Evolutionary conservation across 2,329 filamentous ascomycete species (phyloP), one percentile per base, ranked within the genome.

Genomic region (Nemania diffusa): DNA sequence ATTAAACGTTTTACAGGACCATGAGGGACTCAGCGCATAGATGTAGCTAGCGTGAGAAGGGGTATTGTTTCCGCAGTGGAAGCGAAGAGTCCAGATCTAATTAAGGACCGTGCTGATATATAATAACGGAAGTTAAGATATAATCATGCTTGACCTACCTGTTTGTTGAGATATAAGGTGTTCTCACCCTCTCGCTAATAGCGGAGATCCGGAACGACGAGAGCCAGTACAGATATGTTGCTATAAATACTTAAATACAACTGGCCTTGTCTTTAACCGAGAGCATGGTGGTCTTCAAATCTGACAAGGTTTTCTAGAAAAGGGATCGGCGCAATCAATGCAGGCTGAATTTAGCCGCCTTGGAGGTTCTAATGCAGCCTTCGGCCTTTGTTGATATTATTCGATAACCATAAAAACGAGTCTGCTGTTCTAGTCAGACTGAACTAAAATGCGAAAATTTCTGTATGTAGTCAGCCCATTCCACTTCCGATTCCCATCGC

Each of bases 281-380:
- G 32, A 34, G 40, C 60, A 56, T 17, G 27, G 40, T 26, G 17
- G 20, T 59, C 44, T 55, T 24, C 24, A 37, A 26, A 34, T 51
- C 29, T 51, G 60, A 24, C 50, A 22, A 27, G 32, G 51, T 46
- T 27, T 60, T n/a, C 40, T 63, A 9, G 60, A n/a, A 22, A 32
- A 34, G 53, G 24, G 4, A 37, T 67, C 20, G 48, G 60, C 42
- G 56, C 42, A 66, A 63, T 66, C 34, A 64, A 63, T 59, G 56
- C 61, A 40, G 60, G 50, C 53, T 32, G 60, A 67, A 59, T 67
- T 67, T 67, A 67, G 60, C 64, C 64, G 64, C 40, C 64, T 64
- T 67, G 60, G 56, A 56, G 42, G 27, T 64, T 34, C 51, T 32
- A 60, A 57, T 20, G 60, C 60, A 60, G 55, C 40, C 64, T 50